Evolutionary conservation across 176 grass and related monocot genomes (phyloP).

Genomic region (Aegilops bicornis): DNA sequence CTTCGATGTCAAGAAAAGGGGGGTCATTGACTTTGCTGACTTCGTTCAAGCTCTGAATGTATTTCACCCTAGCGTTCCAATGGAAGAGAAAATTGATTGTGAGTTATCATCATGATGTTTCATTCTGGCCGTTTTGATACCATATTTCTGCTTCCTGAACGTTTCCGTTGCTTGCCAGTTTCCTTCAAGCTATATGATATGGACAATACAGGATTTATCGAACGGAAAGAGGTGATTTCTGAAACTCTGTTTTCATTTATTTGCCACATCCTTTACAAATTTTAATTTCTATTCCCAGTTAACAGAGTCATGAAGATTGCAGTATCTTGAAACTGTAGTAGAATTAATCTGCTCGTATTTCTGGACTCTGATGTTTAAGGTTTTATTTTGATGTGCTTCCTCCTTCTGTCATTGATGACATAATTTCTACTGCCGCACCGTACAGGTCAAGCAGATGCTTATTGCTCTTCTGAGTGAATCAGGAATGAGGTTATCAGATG

Average conservation of each 20-base stretch:
- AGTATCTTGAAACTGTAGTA: neutral
- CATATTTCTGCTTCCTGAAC: slow-evolving; percentile 25
- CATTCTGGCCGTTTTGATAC: neutral
- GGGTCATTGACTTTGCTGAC: slow-evolving; percentile 80
- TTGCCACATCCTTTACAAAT: neutral
- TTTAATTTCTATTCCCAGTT: neutral
- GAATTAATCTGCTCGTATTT: neutral
- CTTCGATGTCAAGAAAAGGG: slow-evolving; percentile 81
- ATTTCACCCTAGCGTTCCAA: slow-evolving; percentile 74
- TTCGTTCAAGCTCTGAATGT: slow-evolving; percentile 79
- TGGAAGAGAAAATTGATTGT: slow-evolving; percentile 95
- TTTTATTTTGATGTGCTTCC: neutral
- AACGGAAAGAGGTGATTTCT: slow-evolving; percentile 72
- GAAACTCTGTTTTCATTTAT: neutral
- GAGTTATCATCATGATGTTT: slow-evolving; percentile 25
- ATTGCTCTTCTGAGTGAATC: slow-evolving; percentile 86
- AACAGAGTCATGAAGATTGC: neutral
- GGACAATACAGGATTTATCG: slow-evolving; percentile 81
- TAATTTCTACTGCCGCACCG: neutral
- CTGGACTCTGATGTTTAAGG: neutral
- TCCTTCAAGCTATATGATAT: slow-evolving; percentile 93
- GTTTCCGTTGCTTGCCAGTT: slow-evolving; percentile 40
- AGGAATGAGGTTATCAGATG: slow-evolving; percentile 82
- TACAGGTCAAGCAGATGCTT: slow-evolving; percentile 97
- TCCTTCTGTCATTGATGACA: neutral